Percentiles rank a stretch among this genome's conserved stretches.
Conservation (phyloP, 345 rosid genomes). For the Salix purpurea region DNA sequence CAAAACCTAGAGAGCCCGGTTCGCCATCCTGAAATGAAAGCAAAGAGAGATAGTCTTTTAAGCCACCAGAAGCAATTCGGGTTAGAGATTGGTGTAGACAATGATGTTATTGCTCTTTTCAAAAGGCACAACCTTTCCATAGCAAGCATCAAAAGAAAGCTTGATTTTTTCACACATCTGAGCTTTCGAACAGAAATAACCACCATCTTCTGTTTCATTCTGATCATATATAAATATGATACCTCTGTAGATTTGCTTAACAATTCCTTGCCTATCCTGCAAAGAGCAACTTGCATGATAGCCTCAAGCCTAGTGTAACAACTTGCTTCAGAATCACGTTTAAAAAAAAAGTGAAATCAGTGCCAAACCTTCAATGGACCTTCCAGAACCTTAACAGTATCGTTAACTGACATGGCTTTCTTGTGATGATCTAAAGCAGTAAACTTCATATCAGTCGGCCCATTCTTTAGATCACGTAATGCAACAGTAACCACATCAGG, state of each 20-base stretch:
- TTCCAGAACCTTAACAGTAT: conserved; percentile 69
- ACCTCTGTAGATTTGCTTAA: conserved; percentile 84
- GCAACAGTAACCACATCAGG: conserved; percentile 54
- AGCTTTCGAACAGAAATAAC: conserved; percentile 75
- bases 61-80: not conserved
- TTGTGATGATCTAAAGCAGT: conserved; percentile 61
- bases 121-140: conserved; percentile 53
- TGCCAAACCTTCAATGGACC: conserved; percentile 70
- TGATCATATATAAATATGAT: conserved; percentile 61
- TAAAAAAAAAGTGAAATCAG: conserved; percentile 2
- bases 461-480: conserved; percentile 46
- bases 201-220: conserved; percentile 73
- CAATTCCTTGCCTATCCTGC: conserved; percentile 86
- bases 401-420: conserved; percentile 62
- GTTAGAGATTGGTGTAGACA: not conserved
- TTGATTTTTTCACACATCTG: conserved; percentile 74
- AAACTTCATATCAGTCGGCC: conserved; percentile 67
- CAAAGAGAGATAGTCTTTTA: conserved; percentile 9
- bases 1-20: conserved; percentile 45
- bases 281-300: conserved; percentile 17
- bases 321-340: not conserved
- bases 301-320: not conserved
- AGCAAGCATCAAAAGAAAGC: conserved; percentile 30
- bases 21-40: conserved; percentile 49
- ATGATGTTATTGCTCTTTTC: not conserved